Conservation (phyloP, 441 rosid species). For the Arabidopsis hybrid region DNA sequence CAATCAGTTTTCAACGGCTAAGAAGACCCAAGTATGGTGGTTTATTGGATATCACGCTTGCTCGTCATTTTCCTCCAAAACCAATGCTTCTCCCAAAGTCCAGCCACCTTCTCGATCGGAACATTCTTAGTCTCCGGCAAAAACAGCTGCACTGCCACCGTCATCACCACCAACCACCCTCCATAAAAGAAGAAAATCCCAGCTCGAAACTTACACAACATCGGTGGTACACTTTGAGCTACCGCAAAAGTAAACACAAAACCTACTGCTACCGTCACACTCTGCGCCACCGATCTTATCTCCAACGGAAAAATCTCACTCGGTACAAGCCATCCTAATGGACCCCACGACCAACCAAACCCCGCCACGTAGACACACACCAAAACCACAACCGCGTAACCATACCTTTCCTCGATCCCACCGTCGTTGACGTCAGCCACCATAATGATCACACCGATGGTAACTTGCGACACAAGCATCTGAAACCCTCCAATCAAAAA, state of each 20-base stretch:
- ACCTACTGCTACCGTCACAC: conserved; percentile 59
- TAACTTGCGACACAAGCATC: conserved; percentile 57
- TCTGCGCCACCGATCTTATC: conserved; percentile 65
- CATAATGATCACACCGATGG: conserved; percentile 53
- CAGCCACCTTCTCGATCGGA: conserved; percentile 62
- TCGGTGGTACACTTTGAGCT: conserved; percentile 58
- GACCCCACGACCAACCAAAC: conserved; percentile 82
- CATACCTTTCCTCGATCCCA: conserved; percentile 38
- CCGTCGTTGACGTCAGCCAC: conserved; percentile 55
- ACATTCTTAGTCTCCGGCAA: conserved; percentile 71
- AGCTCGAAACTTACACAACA: conserved; percentile 57
- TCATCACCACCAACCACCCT: conserved; percentile 64
- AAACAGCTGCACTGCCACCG: conserved; percentile 49
- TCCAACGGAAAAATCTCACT: conserved; percentile 63
- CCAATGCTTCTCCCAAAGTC: conserved; percentile 67
- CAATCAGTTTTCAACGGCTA: not conserved
- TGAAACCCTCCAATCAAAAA: conserved; percentile 56
- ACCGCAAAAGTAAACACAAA: conserved; percentile 58
- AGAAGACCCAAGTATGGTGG: not conserved
- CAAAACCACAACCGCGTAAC: conserved; percentile 47
- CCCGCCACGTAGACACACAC: conserved; percentile 63
- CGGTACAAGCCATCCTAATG: conserved; percentile 66
- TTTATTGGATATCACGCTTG: conserved; percentile 28
- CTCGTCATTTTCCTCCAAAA: conserved; percentile 56
- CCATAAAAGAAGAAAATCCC: conserved; percentile 66